Conservation (phyloP, 139 green algal genomes). For the Yamagishiella unicocca region DNA sequence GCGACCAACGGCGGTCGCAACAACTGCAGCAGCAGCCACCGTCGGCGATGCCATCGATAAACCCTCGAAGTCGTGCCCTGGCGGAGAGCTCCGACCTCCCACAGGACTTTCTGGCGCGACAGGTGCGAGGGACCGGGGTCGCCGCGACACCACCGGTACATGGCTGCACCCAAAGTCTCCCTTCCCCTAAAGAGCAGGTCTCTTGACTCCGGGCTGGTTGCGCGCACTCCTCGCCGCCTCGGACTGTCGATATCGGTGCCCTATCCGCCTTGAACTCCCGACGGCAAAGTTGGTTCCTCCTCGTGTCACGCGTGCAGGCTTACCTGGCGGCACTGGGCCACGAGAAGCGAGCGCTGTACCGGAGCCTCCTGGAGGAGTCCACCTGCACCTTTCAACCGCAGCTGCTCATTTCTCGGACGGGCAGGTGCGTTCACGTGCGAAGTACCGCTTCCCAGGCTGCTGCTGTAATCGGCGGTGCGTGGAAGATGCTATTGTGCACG, state of each 20-base stretch:
- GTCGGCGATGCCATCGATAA: slow-evolving; percentile 39
- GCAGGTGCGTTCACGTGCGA: too few species aligned
- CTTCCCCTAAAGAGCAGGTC: too few species aligned
- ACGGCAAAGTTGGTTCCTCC: too few species aligned
- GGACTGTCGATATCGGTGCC: too few species aligned
- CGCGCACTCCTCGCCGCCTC: too few species aligned
- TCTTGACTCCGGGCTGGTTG: too few species aligned
- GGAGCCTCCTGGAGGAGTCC: slow-evolving; percentile 48
- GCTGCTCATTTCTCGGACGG: not conserved
- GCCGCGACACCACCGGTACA: too few species aligned
- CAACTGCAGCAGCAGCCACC: not conserved
- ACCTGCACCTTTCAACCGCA: slow-evolving; percentile 47
- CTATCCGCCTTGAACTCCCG: too few species aligned
- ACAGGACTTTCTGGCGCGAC: slow-evolving; percentile 53
- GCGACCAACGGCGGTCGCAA: slow-evolving; percentile 18
- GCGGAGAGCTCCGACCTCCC: slow-evolving; percentile 52
- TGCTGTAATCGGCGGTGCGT: too few species aligned
- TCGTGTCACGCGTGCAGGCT: not conserved
- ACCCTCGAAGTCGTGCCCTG: slow-evolving; percentile 53
- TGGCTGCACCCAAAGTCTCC: too few species aligned
- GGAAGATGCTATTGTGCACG: too few species aligned
- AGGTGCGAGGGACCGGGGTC: slow-evolving; percentile 41
- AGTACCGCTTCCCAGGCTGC: too few species aligned
- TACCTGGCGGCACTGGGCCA: slow-evolving; percentile 51
- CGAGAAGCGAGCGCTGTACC: slow-evolving; percentile 59